Base-by-base conservation (phyloP, 202 grass and related monocot genomes). In the Eragrostis tef region DNA sequence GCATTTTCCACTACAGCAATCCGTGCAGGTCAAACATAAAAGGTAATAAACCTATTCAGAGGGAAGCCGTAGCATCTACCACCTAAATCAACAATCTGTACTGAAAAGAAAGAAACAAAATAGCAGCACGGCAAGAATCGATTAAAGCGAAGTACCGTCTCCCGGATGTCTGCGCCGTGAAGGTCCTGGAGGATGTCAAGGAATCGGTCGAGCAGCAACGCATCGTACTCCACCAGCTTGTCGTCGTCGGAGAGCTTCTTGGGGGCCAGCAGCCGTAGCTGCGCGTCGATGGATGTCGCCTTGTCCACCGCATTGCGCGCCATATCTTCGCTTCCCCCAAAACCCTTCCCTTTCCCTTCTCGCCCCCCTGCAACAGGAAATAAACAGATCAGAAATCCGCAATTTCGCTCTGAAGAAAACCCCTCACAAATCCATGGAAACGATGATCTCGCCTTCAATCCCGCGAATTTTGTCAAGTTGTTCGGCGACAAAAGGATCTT, bases 211-310 rank as follows among this genome's bases (percentile, higher is more conserved):
- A 98, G 71, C 58, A 98, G 85, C 49, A 94, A 87, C 43, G 94
- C 94, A 64, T 98, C 94, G 62, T 94, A 94, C 79, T 98, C 92
- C 6, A 98, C 88, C 13, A 98, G 86, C 84, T 94, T 94, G 46
- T 97, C 94, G 71, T 98, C 94, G 29, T 98, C 94, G 0, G 94
- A 94, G 60, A 98, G 92, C 88, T 98, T 98, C 85, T 80, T 86
- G 21, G 95, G 95, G 58, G 92, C 95, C 58, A 94, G 90, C 49
- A 98, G 56, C 75, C 95, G 87, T 73, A 98, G 88, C 73, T 98
- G 90, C 51, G 90, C 92, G 60, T 98, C 92, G 27, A 98, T 89
- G 53, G 95, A 98, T 51, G 86, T 79, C 76, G 77, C 83, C 84
- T 92, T 94, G 67, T 98, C 94, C 57, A 84, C 43, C 51, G 70